Evolutionary conservation across 164 flowering plant species (phyloP), one percentile per base, ranked within the genome.

Genomic region (Sedum album): DNA sequence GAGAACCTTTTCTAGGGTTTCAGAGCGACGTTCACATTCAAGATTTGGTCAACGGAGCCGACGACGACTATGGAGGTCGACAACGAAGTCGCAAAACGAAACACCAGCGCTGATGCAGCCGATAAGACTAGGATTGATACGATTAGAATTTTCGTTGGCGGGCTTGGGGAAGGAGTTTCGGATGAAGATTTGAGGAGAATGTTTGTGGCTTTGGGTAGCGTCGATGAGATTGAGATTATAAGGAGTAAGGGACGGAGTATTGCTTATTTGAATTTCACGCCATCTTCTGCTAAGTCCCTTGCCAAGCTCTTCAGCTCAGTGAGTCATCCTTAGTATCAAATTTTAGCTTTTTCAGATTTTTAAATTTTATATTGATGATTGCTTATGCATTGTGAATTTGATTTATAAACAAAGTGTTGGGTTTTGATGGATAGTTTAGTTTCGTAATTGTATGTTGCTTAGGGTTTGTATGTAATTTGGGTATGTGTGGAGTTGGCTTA

Each of bases 261-360:
- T 57, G 97, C 87, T 64, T 89, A 89, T 80, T 60, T 89, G 68
- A 86, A 88, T 36, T 89, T 89, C 79, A 31, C 73, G 4, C 92
- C 97, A 8, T 79, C 84, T 13, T 82, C 91, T 20, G 48, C 69
- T 1, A 82, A 83, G 13, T 76, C 90, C 20, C 82, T 93, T 6
- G 39, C 81, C 70, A 90, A 84, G 83, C 90, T 90, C 69, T 89
- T 90, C 78, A 83, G 88, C 83, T 82, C 75, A 77, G 96, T 90
- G 23, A 72, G 31, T n/a, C 26, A 23, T 26, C 6, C 31, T 21
- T 6, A 23, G 35, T 30, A 9, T 18, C 67, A 30, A 48, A 44
- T 63, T 38, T 15, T 25, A 18, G 39, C 20, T 60, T 70, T 21
- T 49, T 18, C 42, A 18, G 15, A 14, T 15, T 46, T 49, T 20